Evolutionary conservation across 78 protist genomes (phyloP).

Genomic region (Capsaspora owczarzaki): DNA sequence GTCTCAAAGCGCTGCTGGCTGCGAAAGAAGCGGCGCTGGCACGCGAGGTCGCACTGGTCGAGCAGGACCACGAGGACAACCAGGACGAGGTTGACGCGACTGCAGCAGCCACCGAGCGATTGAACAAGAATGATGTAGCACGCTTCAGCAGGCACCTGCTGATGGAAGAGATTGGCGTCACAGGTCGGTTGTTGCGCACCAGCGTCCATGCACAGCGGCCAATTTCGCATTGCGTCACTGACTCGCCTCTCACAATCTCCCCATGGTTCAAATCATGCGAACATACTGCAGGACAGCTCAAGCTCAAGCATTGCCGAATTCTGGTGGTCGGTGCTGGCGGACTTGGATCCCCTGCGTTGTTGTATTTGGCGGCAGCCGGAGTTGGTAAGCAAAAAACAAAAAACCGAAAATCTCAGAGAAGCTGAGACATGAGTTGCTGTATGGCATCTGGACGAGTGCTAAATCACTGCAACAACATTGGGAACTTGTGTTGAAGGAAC

Average conservation of each 20-base stretch:
- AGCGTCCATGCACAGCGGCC: no score
- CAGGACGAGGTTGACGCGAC: not conserved
- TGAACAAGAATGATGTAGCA: conserved; percentile 15
- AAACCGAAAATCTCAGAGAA: not conserved
- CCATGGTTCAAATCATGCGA: not conserved
- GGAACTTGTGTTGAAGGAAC: conserved; percentile 5
- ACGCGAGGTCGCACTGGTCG: not conserved
- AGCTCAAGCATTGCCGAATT: not conserved
- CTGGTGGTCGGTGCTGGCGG: conserved; percentile 69
- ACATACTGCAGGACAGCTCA: not conserved
- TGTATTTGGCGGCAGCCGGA: conserved; percentile 66
- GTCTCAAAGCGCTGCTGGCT: not conserved
- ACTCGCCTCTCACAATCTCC: not conserved
- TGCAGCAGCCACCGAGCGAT: not conserved
- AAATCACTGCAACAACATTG: not conserved
- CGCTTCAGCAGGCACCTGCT: conserved; percentile 43
- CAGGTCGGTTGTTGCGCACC: not conserved
- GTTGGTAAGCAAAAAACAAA: conserved; percentile 22
- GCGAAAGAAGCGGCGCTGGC: not conserved
- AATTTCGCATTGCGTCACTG: not conserved
- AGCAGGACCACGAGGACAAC: not conserved
- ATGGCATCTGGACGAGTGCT: not conserved
- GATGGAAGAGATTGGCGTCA: conserved; percentile 22
- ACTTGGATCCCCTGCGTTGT: conserved; percentile 38
- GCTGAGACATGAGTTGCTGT: not conserved